phyloP scores from a whole-genome alignment of 306 rosid genomes.

The Trifolium fragiferum region DNA sequence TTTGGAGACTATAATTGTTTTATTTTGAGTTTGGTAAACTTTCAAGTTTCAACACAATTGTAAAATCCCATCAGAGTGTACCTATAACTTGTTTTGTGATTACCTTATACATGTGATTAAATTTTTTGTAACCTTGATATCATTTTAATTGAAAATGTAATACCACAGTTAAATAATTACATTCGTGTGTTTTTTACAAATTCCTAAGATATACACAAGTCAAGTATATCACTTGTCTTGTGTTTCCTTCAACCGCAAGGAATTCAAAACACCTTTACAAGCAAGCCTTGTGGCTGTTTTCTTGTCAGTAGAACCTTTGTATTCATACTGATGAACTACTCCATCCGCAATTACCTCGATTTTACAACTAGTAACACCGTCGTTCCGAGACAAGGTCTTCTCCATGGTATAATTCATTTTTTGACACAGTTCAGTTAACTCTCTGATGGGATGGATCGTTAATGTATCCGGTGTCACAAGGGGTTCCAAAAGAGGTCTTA shows the following conservation, averaged over 20 bases:
- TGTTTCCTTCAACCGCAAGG: constrained; percentile 50
- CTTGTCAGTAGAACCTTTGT: constrained; percentile 27
- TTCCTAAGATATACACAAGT: constrained; percentile 14
- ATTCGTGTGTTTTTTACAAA: constrained; percentile 11
- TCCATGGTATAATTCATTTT: constrained; percentile 36
- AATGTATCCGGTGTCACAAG: constrained; percentile 68
- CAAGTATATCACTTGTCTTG: not conserved
- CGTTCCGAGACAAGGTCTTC: constrained; percentile 3
- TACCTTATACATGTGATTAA: not conserved
- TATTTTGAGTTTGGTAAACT: not conserved
- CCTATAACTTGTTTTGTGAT: not conserved
- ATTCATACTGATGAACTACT: constrained; percentile 32
- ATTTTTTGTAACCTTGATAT: too few species aligned
- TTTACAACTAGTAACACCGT: constrained; percentile 40
- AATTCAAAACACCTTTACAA: constrained; percentile 56
- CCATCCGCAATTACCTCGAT: constrained; percentile 61
- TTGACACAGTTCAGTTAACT: constrained; percentile 57
- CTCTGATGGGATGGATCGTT: constrained; percentile 57
- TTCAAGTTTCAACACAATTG: not conserved
- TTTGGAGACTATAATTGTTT: not conserved
- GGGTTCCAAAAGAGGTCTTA: constrained; percentile 74
- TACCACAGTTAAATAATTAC: not conserved
- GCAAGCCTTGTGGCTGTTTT: constrained; percentile 55
- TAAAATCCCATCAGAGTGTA: not conserved
- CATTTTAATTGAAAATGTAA: not conserved